A percentile compares a stretch with the other conserved stretches of the same genome.
These are phyloP conservation scores for Hemileia vastatrix DNA, from an alignment of 1,284 basidiomycete genomes.

Conservation along the genomic window DNA sequence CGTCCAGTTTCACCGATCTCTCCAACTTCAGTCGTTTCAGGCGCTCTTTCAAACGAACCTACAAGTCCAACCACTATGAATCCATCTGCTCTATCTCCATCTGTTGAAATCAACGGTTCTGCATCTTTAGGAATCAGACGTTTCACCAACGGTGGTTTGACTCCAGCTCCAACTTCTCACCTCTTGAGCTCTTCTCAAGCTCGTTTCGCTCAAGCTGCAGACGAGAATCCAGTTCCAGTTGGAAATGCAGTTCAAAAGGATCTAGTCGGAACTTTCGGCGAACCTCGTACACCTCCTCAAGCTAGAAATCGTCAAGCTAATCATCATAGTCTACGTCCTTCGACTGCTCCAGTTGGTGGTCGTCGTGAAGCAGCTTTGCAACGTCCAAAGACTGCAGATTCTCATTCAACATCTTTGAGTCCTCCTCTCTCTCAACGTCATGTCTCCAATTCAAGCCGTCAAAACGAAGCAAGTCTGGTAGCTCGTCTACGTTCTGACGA, in stretches of 20 bases:
- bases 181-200: conserved; percentile 3
- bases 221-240: conserved; percentile 25
- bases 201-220: conserved; percentile 25
- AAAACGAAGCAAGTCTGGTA: conserved; percentile 25
- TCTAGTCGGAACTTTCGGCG: neutral
- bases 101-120: neutral
- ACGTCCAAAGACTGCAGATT: conserved; percentile 1
- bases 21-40: neutral
- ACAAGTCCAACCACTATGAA: neutral
- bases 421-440: conserved; percentile 14
- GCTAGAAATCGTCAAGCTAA: neutral
- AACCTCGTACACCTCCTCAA: conserved; percentile 11
- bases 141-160: conserved; percentile 17
- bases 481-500: conserved; percentile 10
- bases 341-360: conserved; percentile 27
- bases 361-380: conserved; percentile 6
- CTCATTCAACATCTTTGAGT: conserved; percentile 14
- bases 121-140: conserved; percentile 26
- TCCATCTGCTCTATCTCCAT: neutral
- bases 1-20: neutral
- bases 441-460: conserved; percentile 1
- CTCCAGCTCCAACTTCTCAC: conserved; percentile 10
- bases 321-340: conserved; percentile 19
- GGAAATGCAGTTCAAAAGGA: conserved; percentile 23
- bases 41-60: neutral